Evolutionary conservation across 805 yeast species (phyloP).

Genomic region (Saccharomycodes ludwigii): DNA sequence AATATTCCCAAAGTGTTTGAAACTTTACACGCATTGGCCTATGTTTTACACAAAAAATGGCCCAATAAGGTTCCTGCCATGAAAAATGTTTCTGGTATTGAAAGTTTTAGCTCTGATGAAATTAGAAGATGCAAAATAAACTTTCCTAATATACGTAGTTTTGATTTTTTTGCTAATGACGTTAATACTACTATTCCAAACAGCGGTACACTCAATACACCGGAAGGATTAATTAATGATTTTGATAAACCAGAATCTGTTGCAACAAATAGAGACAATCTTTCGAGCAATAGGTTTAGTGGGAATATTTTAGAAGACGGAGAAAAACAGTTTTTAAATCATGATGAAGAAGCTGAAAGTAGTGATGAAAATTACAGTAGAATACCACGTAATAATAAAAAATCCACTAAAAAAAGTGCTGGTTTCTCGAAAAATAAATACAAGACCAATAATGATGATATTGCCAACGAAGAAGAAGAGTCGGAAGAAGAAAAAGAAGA

Average conservation of each 20-base stretch:
- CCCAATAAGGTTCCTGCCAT: slow-evolving; percentile 48
- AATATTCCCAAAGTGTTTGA: slow-evolving; percentile 89
- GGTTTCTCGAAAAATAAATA: no score
- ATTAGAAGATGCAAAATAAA: slow-evolving; percentile 50
- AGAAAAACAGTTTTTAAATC: no score
- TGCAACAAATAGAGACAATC: no score
- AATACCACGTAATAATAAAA: neutral
- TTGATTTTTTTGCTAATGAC: slow-evolving; percentile 39
- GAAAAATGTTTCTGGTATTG: slow-evolving; percentile 46
- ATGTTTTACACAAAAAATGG: slow-evolving; percentile 44
- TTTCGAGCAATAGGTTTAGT: no score
- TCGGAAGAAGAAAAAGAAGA: neutral
- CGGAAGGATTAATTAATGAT: slow-evolving; percentile 16
- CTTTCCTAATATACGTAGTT: slow-evolving; percentile 67
- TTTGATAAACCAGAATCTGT: slow-evolving; percentile 8
- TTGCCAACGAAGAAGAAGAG: neutral
- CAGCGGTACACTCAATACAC: slow-evolving; percentile 7
- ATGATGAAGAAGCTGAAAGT: no score
- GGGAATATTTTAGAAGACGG: no score
- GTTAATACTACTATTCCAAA: slow-evolving; percentile 21
- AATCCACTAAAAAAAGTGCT: neutral
- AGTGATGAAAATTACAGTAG: no score
- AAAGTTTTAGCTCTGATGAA: slow-evolving; percentile 53
- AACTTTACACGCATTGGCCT: slow-evolving; percentile 81
- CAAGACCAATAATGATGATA: neutral